Percentiles rank a stretch among this genome's conserved stretches.
Conservation (phyloP, 1,139 yeast genomes). For the Kodamaea anthophila region DNA sequence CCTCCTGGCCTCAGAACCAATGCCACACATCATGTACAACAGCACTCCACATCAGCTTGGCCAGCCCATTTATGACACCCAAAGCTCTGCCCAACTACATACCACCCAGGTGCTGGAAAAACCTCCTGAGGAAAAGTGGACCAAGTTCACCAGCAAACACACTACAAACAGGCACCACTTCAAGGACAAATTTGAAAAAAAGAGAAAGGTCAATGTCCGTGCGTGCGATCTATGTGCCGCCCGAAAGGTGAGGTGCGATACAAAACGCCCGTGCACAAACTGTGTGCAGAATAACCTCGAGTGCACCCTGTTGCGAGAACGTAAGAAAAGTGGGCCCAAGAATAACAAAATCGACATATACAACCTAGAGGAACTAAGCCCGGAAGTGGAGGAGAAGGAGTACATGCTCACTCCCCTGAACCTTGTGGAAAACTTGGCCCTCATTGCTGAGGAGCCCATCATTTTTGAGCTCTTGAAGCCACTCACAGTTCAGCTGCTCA, state of each 20-base stretch:
- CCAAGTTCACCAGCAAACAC: conserved; percentile 8
- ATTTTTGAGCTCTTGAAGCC: conserved; percentile 16
- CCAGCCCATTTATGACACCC: too few relatives aligned
- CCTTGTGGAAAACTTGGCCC: conserved; percentile 12
- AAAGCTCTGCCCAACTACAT: too few relatives aligned
- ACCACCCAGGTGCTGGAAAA: too few relatives aligned
- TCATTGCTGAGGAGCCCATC: conserved; percentile 13
- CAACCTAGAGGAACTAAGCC: conserved; percentile 11
- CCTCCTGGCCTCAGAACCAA: too few relatives aligned
- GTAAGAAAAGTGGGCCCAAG: conserved; percentile 43
- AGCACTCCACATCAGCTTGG: too few relatives aligned
- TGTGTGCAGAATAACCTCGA: conserved; percentile 31
- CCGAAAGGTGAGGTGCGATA: conserved; percentile 39
- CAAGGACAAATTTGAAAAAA: conserved; percentile 9
- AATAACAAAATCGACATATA: conserved; percentile 24
- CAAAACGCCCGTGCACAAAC: conserved; percentile 36
- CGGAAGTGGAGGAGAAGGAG: conserved; percentile 5
- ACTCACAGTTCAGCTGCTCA: conserved; percentile 25
- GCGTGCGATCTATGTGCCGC: conserved; percentile 44
- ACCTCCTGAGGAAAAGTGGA: conserved; percentile 1
- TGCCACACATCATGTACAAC: too few relatives aligned
- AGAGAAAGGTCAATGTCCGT: conserved; percentile 12
- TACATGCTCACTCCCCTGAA: conserved; percentile 13
- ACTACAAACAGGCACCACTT: conserved; percentile 9
- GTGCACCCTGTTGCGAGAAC: conserved; percentile 34